Evolutionary conservation across 2,329 filamentous ascomycete species (phyloP), one percentile per base, ranked within the genome.

Genomic region (Fusarium sp.): DNA sequence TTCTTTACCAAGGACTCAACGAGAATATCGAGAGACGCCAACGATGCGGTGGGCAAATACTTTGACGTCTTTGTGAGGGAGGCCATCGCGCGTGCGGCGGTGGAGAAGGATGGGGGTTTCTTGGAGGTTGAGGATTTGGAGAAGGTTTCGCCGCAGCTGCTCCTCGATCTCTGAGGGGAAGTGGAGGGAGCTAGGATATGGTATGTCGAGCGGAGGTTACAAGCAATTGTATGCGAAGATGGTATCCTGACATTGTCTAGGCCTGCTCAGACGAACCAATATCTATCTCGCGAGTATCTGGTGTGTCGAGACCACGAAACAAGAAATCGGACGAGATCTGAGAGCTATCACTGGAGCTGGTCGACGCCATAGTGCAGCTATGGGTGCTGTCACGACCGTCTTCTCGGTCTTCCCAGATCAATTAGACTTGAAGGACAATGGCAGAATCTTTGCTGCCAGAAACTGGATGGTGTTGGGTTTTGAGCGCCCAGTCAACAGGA

Each of bases 21-120:
- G 27, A 88, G 92, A 75, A 91, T 98, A 73, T 91, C 92, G 9
- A 92, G 90, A 77, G 93, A 95, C 78, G 94, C 94, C 5, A 94
- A 95, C 80, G 88, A 85, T 8, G 89, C 95, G 1, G 89, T 95
- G 67, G 93, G 91, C 16, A 94, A 93, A 83, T 98, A 98, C 81
- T 89, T 98, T 82, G 94, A 98, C 82, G 90, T 96, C 0, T 98
- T 98, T 83, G 93, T 98, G 62, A 89, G 93, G 71, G 96, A 98
- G 84, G 94, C 94, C 1, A 91, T 98, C 80, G 94, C 94, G 18
- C 85, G 96, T 79, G 92, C 94, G 42, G 90, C 91, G 11, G 90
- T 91, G 67, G 93, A 94, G 85, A 92, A 92, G 79, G 86, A 86
- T 35, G 87, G 90, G 67, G 91, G 89, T 5, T 95, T 95, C 79